Evolutionary conservation across 2,329 filamentous ascomycete species (phyloP).

Genomic region (Aschersonia sp.): DNA sequence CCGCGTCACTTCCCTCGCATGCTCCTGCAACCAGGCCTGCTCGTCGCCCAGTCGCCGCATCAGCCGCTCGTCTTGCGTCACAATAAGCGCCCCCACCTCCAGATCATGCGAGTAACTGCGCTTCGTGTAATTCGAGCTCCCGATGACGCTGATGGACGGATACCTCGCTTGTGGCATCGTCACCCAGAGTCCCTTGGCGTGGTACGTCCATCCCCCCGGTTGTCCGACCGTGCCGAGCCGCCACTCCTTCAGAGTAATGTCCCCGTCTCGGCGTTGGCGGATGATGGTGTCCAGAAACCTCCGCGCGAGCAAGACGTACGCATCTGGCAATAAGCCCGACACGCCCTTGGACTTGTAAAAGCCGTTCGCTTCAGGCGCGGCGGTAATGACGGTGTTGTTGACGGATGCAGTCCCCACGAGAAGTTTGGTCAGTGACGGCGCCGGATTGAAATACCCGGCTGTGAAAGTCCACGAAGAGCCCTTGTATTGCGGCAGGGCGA

Average conservation of each 20-base stretch:
- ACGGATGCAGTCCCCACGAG: constrained; percentile 59
- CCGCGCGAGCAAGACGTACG: constrained; percentile 78
- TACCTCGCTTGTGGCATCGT: constrained; percentile 51
- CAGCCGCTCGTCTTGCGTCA: constrained; percentile 62
- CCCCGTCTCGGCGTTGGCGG: constrained; percentile 28
- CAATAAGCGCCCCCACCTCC: constrained; percentile 74
- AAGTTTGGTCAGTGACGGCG: constrained; percentile 65
- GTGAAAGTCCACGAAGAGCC: constrained; percentile 88
- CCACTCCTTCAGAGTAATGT: constrained; percentile 78
- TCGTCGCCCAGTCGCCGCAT: constrained; percentile 65
- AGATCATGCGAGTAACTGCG: constrained; percentile 85
- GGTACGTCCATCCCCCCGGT: constrained; percentile 87
- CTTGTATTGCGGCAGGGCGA: constrained; percentile 48
- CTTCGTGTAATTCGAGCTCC: constrained; percentile 92
- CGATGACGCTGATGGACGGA: constrained; percentile 70
- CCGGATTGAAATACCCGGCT: constrained; percentile 96
- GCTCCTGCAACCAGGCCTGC: constrained; percentile 63
- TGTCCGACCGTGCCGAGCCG: constrained; percentile 65
- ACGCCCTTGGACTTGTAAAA: constrained; percentile 84
- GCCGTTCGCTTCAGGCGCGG: constrained; percentile 85
- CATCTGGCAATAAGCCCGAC: constrained; percentile 78
- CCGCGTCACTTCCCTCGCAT: constrained; percentile 53
- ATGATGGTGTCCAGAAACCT: constrained; percentile 56
- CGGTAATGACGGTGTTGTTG: constrained; percentile 75
- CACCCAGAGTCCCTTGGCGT: constrained; percentile 92